Evolutionary conservation across 1,284 basidiomycete species (phyloP).

Genomic region (Rhodotorula sp.): DNA sequence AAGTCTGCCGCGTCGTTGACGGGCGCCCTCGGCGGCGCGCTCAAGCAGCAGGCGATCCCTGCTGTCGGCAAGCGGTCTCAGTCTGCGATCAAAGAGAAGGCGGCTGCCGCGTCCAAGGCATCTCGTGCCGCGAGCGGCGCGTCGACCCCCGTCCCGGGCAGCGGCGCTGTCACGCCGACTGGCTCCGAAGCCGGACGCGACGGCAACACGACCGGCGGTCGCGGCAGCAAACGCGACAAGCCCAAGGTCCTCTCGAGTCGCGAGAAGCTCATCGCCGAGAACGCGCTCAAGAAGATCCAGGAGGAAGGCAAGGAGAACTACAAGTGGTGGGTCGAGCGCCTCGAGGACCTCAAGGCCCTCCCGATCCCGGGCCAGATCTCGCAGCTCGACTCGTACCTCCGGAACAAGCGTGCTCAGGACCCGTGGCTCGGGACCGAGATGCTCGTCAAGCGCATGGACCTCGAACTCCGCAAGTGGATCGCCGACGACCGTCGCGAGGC

Average conservation of each 20-base stretch:
- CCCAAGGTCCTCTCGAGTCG: constrained; percentile 39
- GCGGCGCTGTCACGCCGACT: constrained; percentile 22
- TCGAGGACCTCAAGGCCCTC: constrained; percentile 50
- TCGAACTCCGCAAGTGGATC: constrained; percentile 59
- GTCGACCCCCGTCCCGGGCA: constrained; percentile 7
- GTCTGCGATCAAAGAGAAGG: constrained; percentile 22
- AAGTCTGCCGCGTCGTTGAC: constrained; percentile 63
- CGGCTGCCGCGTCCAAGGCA: constrained; percentile 18
- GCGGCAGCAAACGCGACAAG: constrained; percentile 46
- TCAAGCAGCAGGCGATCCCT: constrained; percentile 60
- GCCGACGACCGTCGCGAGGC: constrained; percentile 53
- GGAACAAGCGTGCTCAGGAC: constrained; percentile 54
- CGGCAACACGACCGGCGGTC: constrained; percentile 25
- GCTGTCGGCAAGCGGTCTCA: constrained; percentile 43
- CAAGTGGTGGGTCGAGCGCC: constrained; percentile 58
- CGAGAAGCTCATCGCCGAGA: constrained; percentile 54
- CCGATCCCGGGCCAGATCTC: constrained; percentile 45
- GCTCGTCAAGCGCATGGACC: constrained; percentile 58
- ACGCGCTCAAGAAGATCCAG: constrained; percentile 53
- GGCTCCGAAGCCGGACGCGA: constrained; percentile 39
- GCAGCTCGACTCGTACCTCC: constrained; percentile 51
- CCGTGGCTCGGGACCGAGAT: constrained; percentile 58
- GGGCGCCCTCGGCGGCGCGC: constrained; percentile 59
- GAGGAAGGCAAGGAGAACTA: constrained; percentile 52
- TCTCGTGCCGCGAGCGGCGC: constrained; percentile 7